phyloP scores from a whole-genome alignment of 305 asterid species.

The Lippia alba region DNA sequence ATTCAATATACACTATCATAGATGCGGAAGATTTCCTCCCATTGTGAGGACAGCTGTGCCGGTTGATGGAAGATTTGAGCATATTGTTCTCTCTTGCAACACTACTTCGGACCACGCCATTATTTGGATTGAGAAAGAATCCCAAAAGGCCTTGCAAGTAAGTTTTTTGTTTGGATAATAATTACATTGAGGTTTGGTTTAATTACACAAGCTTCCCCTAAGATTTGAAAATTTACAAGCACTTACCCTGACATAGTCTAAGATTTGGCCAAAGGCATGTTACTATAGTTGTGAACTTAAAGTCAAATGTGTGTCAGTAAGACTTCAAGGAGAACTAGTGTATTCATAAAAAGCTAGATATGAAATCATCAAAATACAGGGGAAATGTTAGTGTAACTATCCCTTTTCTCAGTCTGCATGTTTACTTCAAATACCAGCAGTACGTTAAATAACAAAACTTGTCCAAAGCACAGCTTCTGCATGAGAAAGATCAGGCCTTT shows the following conservation, averaged over 20 bases:
- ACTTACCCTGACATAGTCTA: too few relatives aligned
- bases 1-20: conserved; percentile 34
- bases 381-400: too few relatives aligned
- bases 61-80: conserved; percentile 96
- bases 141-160: conserved; percentile 71
- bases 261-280: too few relatives aligned
- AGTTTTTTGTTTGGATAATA: conserved; percentile 32
- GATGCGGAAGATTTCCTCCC: conserved; percentile 81
- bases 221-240: too few relatives aligned
- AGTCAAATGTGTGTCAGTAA: too few relatives aligned
- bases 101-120: conserved; percentile 92
- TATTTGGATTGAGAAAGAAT: conserved; percentile 81
- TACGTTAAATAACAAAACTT: neutral
- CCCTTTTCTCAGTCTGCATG: neutral
- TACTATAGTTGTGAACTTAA: too few relatives aligned
- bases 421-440: neutral
- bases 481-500: conserved; percentile 55
- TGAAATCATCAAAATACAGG: too few relatives aligned
- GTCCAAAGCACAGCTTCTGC: conserved; percentile 58
- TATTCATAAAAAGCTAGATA: too few relatives aligned
- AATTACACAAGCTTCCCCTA: too few relatives aligned
- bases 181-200: too few relatives aligned
- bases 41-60: conserved; percentile 91
- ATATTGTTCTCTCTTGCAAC: conserved; percentile 83
- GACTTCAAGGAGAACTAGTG: too few relatives aligned